Evolutionary conservation across 2,329 filamentous ascomycete species (phyloP).

Genomic region (Calonectria pseudoreteaudii): DNA sequence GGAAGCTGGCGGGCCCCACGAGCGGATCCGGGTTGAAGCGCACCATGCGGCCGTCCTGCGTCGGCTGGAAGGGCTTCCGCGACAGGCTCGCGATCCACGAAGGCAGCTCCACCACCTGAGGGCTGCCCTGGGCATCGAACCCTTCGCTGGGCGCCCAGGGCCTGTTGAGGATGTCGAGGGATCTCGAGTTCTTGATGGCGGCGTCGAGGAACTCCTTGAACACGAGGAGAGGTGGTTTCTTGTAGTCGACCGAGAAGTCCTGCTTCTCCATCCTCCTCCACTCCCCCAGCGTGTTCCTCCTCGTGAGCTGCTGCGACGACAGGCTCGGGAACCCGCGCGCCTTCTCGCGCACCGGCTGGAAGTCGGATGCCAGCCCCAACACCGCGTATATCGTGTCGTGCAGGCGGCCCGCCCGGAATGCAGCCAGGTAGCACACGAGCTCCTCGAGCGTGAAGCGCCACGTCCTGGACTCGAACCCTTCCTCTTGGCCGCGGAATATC

Average conservation of each 20-base stretch:
- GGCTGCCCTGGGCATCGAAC: neutral
- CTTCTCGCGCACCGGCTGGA: neutral
- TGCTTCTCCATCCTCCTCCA: neutral
- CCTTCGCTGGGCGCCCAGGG: neutral
- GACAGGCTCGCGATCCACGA: neutral
- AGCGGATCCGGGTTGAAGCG: neutral
- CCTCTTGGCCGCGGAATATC: neutral
- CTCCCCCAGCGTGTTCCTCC: neutral
- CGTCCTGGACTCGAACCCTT: neutral
- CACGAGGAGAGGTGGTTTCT: neutral
- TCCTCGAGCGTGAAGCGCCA: neutral
- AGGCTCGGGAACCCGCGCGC: neutral
- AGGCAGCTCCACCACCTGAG: neutral
- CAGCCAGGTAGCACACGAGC: neutral
- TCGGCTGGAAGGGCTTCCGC: neutral
- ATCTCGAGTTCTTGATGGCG: neutral
- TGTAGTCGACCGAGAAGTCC: neutral
- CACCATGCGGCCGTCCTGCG: neutral
- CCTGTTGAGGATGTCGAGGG: neutral
- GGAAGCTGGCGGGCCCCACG: neutral
- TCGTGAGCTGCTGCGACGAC: neutral
- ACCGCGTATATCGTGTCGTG: neutral
- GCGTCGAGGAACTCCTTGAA: neutral
- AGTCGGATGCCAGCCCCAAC: neutral
- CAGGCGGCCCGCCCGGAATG: neutral